phyloP scores from a whole-genome alignment of 257 asterid genomes.

The Fraxinus quadrangulata region DNA sequence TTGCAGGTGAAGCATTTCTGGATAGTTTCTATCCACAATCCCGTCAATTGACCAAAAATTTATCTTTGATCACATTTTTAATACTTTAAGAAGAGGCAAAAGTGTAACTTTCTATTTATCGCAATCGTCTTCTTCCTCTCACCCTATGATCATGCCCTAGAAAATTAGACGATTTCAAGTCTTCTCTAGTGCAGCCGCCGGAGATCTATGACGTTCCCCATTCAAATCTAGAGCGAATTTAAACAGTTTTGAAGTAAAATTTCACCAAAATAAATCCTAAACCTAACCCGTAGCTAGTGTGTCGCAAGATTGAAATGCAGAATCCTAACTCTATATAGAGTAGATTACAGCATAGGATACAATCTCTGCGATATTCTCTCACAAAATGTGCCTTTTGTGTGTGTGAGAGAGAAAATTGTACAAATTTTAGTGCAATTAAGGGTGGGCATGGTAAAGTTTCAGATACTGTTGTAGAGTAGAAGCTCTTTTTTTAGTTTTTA shows the following conservation, averaged over 20 bases:
- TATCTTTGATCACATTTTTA: too few species aligned
- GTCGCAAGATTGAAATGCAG: too few species aligned
- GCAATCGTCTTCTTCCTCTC: too few species aligned
- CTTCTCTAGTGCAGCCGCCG: slow-evolving; percentile 85
- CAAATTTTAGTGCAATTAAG: slow-evolving; percentile 9
- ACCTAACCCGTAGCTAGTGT: slow-evolving; percentile 29
- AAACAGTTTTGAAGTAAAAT: neutral
- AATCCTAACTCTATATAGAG: slow-evolving; percentile 13
- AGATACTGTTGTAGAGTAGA: slow-evolving; percentile 45
- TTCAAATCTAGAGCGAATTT: slow-evolving; percentile 29
- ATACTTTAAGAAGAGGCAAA: too few species aligned
- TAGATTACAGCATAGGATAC: slow-evolving; percentile 20
- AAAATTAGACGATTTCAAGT: slow-evolving; percentile 69
- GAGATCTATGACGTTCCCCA: slow-evolving; percentile 93
- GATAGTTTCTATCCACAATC: too few species aligned
- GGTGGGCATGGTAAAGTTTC: slow-evolving; percentile 44
- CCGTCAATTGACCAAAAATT: too few species aligned
- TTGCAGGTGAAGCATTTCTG: too few species aligned
- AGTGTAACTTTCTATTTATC: too few species aligned
- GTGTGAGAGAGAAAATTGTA: neutral
- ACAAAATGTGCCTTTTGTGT: slow-evolving; percentile 7
- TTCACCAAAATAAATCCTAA: slow-evolving; percentile 23
- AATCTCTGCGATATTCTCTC: slow-evolving; percentile 33
- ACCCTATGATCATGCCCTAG: slow-evolving; percentile 61
- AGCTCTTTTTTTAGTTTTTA: neutral